Evolutionary conservation across 257 asterid genomes (phyloP).

Genomic region (Gardenia jasminoides): DNA sequence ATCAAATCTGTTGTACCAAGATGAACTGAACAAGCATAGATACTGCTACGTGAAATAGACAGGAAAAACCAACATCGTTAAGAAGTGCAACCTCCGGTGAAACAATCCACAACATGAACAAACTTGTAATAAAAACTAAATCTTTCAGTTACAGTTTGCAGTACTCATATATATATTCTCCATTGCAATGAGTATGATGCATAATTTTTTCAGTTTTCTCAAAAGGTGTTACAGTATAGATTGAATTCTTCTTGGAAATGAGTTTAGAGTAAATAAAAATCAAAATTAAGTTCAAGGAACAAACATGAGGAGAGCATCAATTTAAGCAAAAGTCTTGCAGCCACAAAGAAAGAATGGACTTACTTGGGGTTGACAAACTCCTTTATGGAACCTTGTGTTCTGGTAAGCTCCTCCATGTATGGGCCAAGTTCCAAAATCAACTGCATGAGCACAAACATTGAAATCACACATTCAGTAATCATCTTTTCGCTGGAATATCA

Average conservation of each 20-base stretch:
- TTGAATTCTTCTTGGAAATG: neutral
- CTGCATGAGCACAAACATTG: constrained; percentile 38
- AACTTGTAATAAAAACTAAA: neutral
- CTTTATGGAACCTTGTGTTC: constrained; percentile 86
- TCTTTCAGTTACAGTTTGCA: neutral
- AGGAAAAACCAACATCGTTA: neutral
- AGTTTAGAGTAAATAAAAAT: neutral
- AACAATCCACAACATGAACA: neutral
- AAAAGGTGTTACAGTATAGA: neutral
- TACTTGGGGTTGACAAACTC: constrained; percentile 99
- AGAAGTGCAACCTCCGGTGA: neutral
- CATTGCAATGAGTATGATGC: neutral
- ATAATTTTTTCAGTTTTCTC: neutral
- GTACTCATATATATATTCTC: neutral
- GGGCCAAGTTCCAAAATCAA: constrained; percentile 86
- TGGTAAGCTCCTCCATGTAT: constrained; percentile 85
- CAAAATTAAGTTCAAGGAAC: neutral
- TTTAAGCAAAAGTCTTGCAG: neutral
- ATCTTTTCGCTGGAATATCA: neutral
- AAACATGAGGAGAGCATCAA: neutral
- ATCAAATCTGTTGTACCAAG: no score
- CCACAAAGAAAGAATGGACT: constrained; percentile 25
- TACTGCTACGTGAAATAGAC: neutral
- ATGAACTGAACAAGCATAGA: neutral
- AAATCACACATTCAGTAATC: constrained; percentile 2